Conservation (phyloP, 176 grass and related monocot genomes). For the Juncus effusus region DNA sequence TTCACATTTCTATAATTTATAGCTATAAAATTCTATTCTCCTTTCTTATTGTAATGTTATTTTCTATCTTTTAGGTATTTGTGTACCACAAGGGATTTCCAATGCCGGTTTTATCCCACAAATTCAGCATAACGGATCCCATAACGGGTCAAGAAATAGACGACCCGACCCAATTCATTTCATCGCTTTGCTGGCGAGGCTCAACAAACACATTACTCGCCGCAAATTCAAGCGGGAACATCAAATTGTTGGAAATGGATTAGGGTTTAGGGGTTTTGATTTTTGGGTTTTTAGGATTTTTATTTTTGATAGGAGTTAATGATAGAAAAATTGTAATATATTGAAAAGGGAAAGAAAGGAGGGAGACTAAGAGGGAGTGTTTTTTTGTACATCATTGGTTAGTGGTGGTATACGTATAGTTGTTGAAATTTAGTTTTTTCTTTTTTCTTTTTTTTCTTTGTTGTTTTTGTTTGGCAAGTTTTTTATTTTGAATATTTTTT, state of each 20-base stretch:
- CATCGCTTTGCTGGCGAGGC: conserved; percentile 86
- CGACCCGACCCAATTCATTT: conserved; percentile 80
- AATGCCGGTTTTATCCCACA: conserved; percentile 86
- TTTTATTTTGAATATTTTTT: conserved; percentile 1
- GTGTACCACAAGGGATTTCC: conserved; percentile 93
- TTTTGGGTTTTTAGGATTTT: conserved; percentile 42
- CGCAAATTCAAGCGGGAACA: conserved; percentile 86
- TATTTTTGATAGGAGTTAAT: conserved; percentile 39
- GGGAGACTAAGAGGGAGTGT: conserved; percentile 36
- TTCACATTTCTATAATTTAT: too few relatives aligned
- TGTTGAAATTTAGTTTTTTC: conserved; percentile 53
- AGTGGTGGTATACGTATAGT: conserved; percentile 62
- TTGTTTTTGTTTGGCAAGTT: conserved; percentile 5
- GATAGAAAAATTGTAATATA: conserved; percentile 46
- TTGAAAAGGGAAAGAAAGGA: conserved; percentile 52
- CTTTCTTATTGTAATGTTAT: neutral
- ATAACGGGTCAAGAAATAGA: conserved; percentile 91
- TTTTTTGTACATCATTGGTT: conserved; percentile 94
- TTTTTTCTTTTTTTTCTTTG: too few relatives aligned
- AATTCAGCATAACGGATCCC: conserved; percentile 73
- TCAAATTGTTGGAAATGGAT: conserved; percentile 95
- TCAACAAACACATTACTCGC: conserved; percentile 74
- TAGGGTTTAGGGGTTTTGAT: conserved; percentile 21
- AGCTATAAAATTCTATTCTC: neutral
- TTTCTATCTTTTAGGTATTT: conserved; percentile 58